Base-by-base conservation (phyloP, 441 rosid genomes). In the Codiaeum variegatum region DNA sequence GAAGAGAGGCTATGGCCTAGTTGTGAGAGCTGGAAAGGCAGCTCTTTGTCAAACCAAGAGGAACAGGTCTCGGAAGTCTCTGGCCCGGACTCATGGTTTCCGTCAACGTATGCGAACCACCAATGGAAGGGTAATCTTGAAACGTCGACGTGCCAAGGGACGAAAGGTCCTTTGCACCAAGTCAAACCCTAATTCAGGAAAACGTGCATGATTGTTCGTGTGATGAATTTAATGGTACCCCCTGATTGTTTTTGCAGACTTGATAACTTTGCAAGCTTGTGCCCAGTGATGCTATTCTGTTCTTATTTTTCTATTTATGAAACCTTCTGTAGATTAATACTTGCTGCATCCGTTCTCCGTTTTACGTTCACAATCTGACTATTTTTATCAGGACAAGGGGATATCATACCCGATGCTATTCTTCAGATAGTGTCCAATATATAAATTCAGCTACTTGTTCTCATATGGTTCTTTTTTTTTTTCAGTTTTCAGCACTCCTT, bases 41-140 rank as follows among this genome's bases (percentile, higher is more conserved):
- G 91, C 91, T 6, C 93, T 94, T 66, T 88, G 97, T 79, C 94
- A 71, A 71, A 94, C 98, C 18, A 92, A 91, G 88, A 87, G 99
- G 85, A 91, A 84, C 78, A 88, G 94, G 76, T 94, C 98, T n/a
- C 78, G 97, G 62, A 95, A 94, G 77, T 94, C 98, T 68, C 83
- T 94, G 77, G 97, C 98, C 58, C 84, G 99, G 66, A 88, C 96
- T 56, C 99, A 92, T 75, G 98, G 98, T 34, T 95, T 91, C 82
- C 93, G 97, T 44, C 76, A 73, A 82, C 80, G 98, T 66, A 94
- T 91, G 97, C 87, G 90, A 75, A 94, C 98, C 51, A 91, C 98
- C 23, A 81, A 88, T 21, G 97, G 98, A 55, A 85, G 98, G 84
- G 99, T 98, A 5, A 42, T 90, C 40, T 77, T 94, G 66, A 91